These are phyloP conservation scores for Guyanaporus albipodus DNA, from an alignment of 768 basidiomycete species.

Conservation along the genomic window DNA sequence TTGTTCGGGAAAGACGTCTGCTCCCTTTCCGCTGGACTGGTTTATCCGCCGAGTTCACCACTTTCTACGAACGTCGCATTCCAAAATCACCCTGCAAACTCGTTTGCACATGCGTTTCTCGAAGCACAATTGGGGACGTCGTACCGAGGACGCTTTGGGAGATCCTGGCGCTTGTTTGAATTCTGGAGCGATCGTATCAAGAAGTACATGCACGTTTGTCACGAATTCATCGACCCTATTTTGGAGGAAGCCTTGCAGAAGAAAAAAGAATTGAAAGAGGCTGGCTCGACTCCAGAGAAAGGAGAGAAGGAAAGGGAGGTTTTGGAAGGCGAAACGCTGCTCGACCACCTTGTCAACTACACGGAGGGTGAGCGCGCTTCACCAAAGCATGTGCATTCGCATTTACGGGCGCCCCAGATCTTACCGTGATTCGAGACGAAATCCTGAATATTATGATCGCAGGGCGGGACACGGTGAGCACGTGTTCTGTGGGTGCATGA, in stretches of 20 bases:
- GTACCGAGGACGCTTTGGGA: constrained; percentile 38
- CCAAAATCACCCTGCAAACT: constrained; percentile 33
- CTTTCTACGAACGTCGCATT: constrained; percentile 6
- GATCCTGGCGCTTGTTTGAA: constrained; percentile 50
- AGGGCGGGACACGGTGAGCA: constrained; percentile 32
- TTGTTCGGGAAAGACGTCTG: constrained; percentile 49
- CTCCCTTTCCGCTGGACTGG: constrained; percentile 45
- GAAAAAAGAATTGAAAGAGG: constrained; percentile 27
- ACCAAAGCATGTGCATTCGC: not conserved
- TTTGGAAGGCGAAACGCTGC: constrained; percentile 26
- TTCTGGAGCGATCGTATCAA: constrained; percentile 47
- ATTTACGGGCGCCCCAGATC: constrained; percentile 19
- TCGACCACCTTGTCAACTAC: constrained; percentile 29
- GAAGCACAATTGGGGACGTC: constrained; percentile 43
- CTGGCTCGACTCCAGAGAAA: constrained; percentile 16
- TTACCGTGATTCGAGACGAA: constrained; percentile 32
- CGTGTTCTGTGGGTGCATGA: not conserved
- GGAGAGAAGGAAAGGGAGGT: constrained; percentile 3
- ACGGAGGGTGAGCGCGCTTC: constrained; percentile 28
- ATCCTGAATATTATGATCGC: constrained; percentile 37
- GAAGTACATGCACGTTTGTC: constrained; percentile 43
- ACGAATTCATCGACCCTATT: constrained; percentile 52
- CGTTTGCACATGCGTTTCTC: constrained; percentile 48
- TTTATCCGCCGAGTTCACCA: constrained; percentile 39
- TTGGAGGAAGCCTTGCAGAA: constrained; percentile 43